Percentiles rank a stretch among this genome's conserved stretches.
These are phyloP conservation scores for Trametes sanguinea DNA, from an alignment of 768 basidiomycete species.

Conservation along the genomic window DNA sequence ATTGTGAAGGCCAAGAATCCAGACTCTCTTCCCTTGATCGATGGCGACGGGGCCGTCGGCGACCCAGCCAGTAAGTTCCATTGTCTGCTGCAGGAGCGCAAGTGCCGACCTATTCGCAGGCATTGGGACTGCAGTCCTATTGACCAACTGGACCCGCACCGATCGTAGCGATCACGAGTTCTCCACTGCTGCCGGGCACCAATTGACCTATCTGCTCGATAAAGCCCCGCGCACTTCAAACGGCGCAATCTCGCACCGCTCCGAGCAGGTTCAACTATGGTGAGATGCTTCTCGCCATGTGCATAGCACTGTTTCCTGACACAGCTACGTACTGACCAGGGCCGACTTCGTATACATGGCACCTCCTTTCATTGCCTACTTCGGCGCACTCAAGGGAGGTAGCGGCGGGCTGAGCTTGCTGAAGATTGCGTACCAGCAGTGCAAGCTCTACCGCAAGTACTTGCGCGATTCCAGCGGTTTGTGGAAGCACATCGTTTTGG, in stretches of 20 bases:
- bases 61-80: constrained; percentile 56
- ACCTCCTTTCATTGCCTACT: constrained; percentile 69
- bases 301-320: background rate
- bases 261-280: constrained; percentile 57
- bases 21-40: constrained; percentile 43
- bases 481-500: constrained; percentile 58
- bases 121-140: constrained; percentile 51
- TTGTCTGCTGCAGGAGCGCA: background rate
- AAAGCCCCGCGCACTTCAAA: constrained; percentile 43
- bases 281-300: constrained; percentile 18
- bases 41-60: constrained; percentile 52
- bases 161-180: constrained; percentile 39
- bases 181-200: constrained; percentile 43
- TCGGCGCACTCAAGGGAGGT: constrained; percentile 49
- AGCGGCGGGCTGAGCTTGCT: constrained; percentile 39
- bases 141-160: constrained; percentile 54
- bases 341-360: constrained; percentile 63
- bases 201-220: constrained; percentile 51
- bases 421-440: constrained; percentile 56
- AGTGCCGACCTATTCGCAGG: constrained; percentile 33
- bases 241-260: constrained; percentile 63
- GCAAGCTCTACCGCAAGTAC: constrained; percentile 55
- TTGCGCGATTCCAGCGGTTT: constrained; percentile 50
- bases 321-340: constrained; percentile 35
- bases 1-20: constrained; percentile 41